Base-by-base conservation (phyloP, 2,329 filamentous ascomycete genomes). In the Teratosphaeria zuluensis region DNA sequence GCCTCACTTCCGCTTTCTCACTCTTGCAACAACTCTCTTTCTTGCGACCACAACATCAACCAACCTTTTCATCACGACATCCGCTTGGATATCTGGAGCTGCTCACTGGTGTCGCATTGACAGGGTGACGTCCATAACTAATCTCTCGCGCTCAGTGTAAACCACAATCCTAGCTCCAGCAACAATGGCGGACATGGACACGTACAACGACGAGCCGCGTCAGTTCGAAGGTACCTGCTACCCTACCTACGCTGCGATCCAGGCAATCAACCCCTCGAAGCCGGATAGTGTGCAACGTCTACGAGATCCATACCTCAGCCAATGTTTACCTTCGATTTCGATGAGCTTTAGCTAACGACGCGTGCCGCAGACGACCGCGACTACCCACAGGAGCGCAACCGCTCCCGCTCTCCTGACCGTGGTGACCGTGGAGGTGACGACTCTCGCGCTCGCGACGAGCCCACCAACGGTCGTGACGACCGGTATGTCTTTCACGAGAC, bases 181-280 rank as follows among this genome's bases (percentile, higher is more conserved):
- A 59, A 56, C 52, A 56, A 77, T 75, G 74, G 73, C 75, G 66
- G 77, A 76, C 67, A 81, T 84, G 77, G 84, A 88, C 63, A 70
- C 70, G 66, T 87, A 85, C 77, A 84, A 87, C 71, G 81, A 80
- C 68, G 84, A 86, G 64, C 80, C 81, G 72, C 82, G 82, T 75
- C 79, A 78, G 68, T 88, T 86, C 73, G 84, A 86, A 63, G 84
- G 85, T 87, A 80, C 69, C 78, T 74, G 55, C 63, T 28, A 55
- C 54, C 58, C 56, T 54, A 57, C 51, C 53, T 51, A 16, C 42
- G 19, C 57, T 9, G n/a, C 56, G 21, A 31, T 48, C 32, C 30
- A 14, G 19, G 19, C 53, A 38, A 46, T 33, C 54, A 33, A 54
- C 19, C 14, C n/a, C 31, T 8, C n/a, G 11, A 16, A n/a, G 7